Base-by-base conservation (phyloP, 139 green algal species). In the Nannochloris sp. region DNA sequence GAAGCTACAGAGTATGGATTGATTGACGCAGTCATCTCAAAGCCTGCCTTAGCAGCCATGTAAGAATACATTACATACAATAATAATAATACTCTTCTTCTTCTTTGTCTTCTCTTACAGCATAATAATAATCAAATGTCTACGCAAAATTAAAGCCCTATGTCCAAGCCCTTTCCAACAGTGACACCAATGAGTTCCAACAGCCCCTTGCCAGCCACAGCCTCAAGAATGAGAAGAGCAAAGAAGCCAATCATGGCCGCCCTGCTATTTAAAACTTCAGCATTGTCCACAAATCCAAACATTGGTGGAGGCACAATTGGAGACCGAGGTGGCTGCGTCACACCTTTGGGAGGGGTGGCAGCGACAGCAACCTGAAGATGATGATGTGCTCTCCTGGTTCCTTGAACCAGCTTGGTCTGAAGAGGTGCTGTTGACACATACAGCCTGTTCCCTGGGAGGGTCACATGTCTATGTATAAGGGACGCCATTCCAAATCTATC, bases 1-100 rank as follows among this genome's bases (percentile, higher is more conserved):
- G 93, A 98, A 75, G 91, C 92, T n/a, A 85, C 95, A 48, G 93
- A 97, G 76, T 98, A 98, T 70, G 93, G 93, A 57, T 68, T 97
- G 14, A 85, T 97, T 19, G 91, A 97, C 60, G 86, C 81, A 0
- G 83, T 95, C 27, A 83, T 96, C 19, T 63, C 72, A 48, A 86
- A 86, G 78, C 50, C 50, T 58, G 21, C 19, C 0, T 31, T 58
- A 18, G 50, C 50, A 36, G 23, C 50, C 46, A 25, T 53, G 23
- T 58, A 58, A 31, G 1, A 36, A 29, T 29, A 29, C 24, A 27
- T 24, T 24, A 27, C 24, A 27, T 27, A 4, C 24, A 27, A 27
- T 4, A 0, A 27, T 27, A 4, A 27, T 27, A 27, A 27, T 27
- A 27, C 24, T 29, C 25, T 29, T 29, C 19, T 25, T 58, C 19